Percentiles rank a stretch among this genome's conserved stretches.
These are phyloP conservation scores for Suhomyces sp. DNA, from an alignment of 805 yeast genomes.

Conservation along the genomic window DNA sequence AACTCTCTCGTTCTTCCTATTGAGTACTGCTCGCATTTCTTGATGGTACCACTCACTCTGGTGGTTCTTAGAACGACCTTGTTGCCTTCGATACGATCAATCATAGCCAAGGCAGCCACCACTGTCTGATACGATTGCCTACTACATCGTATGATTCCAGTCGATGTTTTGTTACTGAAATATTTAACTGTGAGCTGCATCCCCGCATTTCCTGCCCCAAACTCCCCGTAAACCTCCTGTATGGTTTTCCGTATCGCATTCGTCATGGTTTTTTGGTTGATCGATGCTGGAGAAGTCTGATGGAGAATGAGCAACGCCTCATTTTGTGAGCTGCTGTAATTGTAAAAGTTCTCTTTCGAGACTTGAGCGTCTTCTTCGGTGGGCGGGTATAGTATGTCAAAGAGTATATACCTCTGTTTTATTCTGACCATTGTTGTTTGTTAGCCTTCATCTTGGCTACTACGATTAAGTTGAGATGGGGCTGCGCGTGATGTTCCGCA, in stretches of 20 bases:
- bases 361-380: constrained; percentile 10
- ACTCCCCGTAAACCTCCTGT: constrained; percentile 71
- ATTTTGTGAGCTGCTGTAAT: constrained; percentile 28
- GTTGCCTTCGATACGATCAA: constrained; percentile 47
- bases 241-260: constrained; percentile 55
- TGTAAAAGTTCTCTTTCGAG: constrained; percentile 14
- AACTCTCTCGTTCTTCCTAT: constrained; percentile 44
- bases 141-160: constrained; percentile 79
- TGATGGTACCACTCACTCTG: constrained; percentile 83
- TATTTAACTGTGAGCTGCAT: constrained; percentile 66
- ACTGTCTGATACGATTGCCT: constrained; percentile 61
- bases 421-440: constrained; percentile 69
- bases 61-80: constrained; percentile 56
- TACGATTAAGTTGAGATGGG: not conserved
- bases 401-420: constrained; percentile 78
- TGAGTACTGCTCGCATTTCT: constrained; percentile 73
- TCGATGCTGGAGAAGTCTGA: constrained; percentile 44
- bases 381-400: constrained; percentile 72
- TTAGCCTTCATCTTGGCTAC: not conserved
- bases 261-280: constrained; percentile 50
- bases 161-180: constrained; percentile 75
- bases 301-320: constrained; percentile 47
- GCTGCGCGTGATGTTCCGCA: not conserved
- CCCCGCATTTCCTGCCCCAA: constrained; percentile 65
- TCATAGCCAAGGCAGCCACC: constrained; percentile 63